Evolutionary conservation across 306 rosid genomes (phyloP), one percentile per base, ranked within the genome.

Genomic region (Astragalus glycyphyllos): DNA sequence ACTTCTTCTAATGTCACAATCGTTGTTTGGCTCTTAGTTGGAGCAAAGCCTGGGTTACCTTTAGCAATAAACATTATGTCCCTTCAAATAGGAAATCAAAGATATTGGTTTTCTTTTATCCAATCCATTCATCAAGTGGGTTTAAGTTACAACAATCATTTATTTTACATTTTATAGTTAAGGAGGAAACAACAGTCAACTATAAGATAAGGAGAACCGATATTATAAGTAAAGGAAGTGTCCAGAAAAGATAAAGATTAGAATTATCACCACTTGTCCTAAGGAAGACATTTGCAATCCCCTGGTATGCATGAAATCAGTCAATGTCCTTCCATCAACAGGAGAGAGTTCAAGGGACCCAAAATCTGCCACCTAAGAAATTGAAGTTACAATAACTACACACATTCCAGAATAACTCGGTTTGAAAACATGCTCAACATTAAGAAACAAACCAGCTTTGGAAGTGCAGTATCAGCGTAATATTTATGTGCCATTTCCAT

Each of bases 311-410:
- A 94, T 90, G 82, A 94, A 94, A 82, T 94, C 98, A 42, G 97
- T 94, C 83, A 94, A 77, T 29, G 98, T 90, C 74, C 98, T 89
- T 82, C 98, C 98, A 83, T 94, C 98, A 67, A 94, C 98, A 3
- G 98, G 98, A 51, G 98, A 94, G 83, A 94, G 98, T 77, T 94
- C 98, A 80, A 94, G 97, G 49, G 98, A 94, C 49, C 95, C 98
- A 79, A 94, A 94, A 87, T 94, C 98, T 73, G 98, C 95, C 79
- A 94, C 98, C 98, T 94, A 84, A 42, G 34, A 67, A 69, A 75
- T 77, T 74, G 73, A 71, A 77, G 78, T 40, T 29, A 49, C 68
- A 73, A 65, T 69, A 50, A 69, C 60, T 47, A 58, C 82, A 76
- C 59, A 62, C 48, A 70, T 79, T 81, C 45, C 70, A 63, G 14